A percentile compares a stretch with the other conserved stretches of the same genome.
phyloP scores from a whole-genome alignment of 768 basidiomycete genomes.

The Phylloporus scabripes region DNA sequence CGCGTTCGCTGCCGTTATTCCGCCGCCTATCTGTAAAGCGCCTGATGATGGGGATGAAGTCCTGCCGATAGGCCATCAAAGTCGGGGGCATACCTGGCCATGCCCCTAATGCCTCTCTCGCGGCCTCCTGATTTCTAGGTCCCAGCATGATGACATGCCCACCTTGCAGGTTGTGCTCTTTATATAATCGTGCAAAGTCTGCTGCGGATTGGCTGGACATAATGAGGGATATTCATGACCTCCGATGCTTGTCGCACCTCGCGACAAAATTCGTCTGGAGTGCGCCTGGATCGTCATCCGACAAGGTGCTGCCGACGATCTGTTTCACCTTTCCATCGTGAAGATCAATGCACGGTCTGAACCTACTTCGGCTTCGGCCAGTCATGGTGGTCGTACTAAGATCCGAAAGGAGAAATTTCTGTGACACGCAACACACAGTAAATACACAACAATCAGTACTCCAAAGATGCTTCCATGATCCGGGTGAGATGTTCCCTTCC shows the following conservation, averaged over 20 bases:
- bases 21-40: slow-evolving; percentile 88
- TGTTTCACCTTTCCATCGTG: slow-evolving; percentile 97
- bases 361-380: slow-evolving; percentile 40
- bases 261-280: slow-evolving; percentile 90
- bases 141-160: slow-evolving; percentile 98
- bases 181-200: slow-evolving; percentile 79
- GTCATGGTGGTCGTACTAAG: slow-evolving; percentile 14
- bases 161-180: slow-evolving; percentile 59
- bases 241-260: slow-evolving; percentile 36
- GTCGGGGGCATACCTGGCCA: slow-evolving; percentile 63
- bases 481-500: slow-evolving; percentile 74
- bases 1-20: slow-evolving; percentile 80
- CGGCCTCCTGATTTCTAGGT: slow-evolving; percentile 84
- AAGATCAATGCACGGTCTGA: slow-evolving; percentile 95
- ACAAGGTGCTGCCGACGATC: slow-evolving; percentile 93
- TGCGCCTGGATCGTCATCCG: slow-evolving; percentile 50
- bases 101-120: slow-evolving; percentile 68
- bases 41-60: slow-evolving; percentile 35
- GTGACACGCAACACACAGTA: slow-evolving; percentile 7
- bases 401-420: neutral
- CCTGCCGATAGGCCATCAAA: neutral
- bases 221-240: slow-evolving; percentile 3
- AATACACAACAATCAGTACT: slow-evolving; percentile 46
- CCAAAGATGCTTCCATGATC: slow-evolving; percentile 76
- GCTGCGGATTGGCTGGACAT: slow-evolving; percentile 62